Percentiles rank a stretch among this genome's conserved stretches.
Conservation (phyloP, 805 yeast genomes). For the Soucietia sequanensis region DNA sequence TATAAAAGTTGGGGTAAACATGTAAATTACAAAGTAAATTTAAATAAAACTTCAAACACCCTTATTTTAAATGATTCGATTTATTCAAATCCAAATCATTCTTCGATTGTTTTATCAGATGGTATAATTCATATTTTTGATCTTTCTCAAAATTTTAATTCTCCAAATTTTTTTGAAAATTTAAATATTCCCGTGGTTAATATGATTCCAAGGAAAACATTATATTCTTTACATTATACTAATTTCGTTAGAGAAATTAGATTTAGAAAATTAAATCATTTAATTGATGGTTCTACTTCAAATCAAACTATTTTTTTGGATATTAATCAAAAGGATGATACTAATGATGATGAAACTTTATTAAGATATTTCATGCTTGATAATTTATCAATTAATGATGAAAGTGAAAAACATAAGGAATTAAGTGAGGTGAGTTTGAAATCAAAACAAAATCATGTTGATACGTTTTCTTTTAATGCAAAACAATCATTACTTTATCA, state of each 20-base stretch:
- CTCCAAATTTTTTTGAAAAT: constrained; percentile 17
- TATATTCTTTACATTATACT: constrained; percentile 47
- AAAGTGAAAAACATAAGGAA: too few species aligned
- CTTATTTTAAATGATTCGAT: constrained; percentile 20
- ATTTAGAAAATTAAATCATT: constrained; percentile 52
- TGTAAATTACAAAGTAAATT: constrained; percentile 12
- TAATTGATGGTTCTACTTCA: constrained; percentile 53
- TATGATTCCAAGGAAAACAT: constrained; percentile 34
- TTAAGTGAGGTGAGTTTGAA: too few species aligned
- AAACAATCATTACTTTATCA: constrained; percentile 55
- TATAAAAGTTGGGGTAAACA: constrained; percentile 9
- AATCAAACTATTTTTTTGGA: constrained; percentile 65
- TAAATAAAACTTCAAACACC: constrained; percentile 7
- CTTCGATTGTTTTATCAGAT: constrained; percentile 24
- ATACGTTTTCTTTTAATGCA: constrained; percentile 24
- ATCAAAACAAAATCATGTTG: too few species aligned
- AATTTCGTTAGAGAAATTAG: constrained; percentile 68
- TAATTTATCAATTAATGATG: too few species aligned
- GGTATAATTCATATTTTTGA: constrained; percentile 36
- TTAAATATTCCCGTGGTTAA: constrained; percentile 20
- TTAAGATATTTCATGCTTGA: constrained; percentile 1
- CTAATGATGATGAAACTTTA: constrained; percentile 19
- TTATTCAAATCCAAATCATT: constrained; percentile 10
- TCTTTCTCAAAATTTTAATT: constrained; percentile 1
- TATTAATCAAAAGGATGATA: constrained; percentile 33